Percentiles rank a stretch among this genome's conserved stretches.
phyloP scores from a whole-genome alignment of 164 flowering plant genomes.

The Magnolia officinalis region DNA sequence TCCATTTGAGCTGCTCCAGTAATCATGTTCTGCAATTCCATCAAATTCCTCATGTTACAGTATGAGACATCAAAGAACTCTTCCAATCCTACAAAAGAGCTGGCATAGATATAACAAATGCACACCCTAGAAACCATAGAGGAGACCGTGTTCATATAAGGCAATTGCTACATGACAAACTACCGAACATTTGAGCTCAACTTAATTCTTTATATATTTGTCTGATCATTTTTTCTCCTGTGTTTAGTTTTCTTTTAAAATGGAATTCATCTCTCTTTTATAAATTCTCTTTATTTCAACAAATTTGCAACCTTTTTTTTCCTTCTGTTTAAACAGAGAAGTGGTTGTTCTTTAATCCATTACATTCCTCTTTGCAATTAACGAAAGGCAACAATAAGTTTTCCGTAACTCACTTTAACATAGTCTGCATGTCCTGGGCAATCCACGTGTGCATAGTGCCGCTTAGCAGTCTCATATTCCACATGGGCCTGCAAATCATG shows the following conservation, averaged over 20 bases:
- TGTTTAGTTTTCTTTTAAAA: not conserved
- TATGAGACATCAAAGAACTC: not conserved
- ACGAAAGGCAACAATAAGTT: not conserved
- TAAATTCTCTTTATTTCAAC: not conserved
- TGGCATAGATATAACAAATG: not conserved
- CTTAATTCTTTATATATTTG: not conserved
- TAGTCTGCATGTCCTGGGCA: conserved; percentile 99
- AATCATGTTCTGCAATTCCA: conserved; percentile 79
- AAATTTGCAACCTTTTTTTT: too few species aligned
- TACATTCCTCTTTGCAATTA: not conserved
- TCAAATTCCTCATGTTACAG: conserved; percentile 2
- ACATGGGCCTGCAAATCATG: conserved; percentile 79
- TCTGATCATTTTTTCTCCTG: not conserved
- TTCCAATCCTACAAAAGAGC: not conserved
- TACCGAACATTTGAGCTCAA: not conserved
- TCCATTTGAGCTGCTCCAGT: conserved; percentile 99
- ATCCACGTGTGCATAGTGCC: conserved; percentile 98
- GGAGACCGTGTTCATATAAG: not conserved
- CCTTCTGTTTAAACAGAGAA: not conserved
- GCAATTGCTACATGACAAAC: not conserved
- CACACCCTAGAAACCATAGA: not conserved
- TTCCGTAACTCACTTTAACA: conserved; percentile 57
- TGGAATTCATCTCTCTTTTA: not conserved
- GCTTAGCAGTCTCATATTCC: conserved; percentile 90
- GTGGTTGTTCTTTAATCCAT: not conserved